These are phyloP conservation scores for Zygoascus bituminiphila DNA, from an alignment of 805 yeast genomes.

Conservation along the genomic window DNA sequence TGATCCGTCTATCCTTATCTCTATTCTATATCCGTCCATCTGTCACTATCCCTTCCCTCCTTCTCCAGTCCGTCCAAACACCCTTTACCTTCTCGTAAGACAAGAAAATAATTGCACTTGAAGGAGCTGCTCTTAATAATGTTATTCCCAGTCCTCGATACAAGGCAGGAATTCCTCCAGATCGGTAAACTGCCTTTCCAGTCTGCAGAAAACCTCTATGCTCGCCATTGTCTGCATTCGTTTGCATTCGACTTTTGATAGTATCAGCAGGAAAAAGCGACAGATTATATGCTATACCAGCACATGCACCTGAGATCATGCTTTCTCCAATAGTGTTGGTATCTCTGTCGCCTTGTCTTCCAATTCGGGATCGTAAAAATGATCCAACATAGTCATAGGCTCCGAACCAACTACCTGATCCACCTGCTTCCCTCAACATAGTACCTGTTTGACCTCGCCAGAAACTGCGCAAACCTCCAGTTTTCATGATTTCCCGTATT, in stretches of 20 bases:
- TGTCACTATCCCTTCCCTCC: too few relatives aligned
- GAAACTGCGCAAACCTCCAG: slow-evolving; percentile 60
- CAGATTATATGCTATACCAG: slow-evolving; percentile 76
- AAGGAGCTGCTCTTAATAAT: slow-evolving; percentile 72
- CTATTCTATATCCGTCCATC: background rate
- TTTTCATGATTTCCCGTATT: slow-evolving; percentile 34
- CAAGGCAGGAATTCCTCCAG: slow-evolving; percentile 61
- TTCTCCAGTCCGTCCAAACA: background rate
- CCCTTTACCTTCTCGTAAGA: slow-evolving; percentile 47
- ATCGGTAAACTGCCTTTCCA: slow-evolving; percentile 33
- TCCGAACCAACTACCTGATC: slow-evolving; percentile 93
- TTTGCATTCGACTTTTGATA: slow-evolving; percentile 78
- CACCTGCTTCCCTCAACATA: slow-evolving; percentile 72
- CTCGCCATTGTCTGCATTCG: slow-evolving; percentile 32
- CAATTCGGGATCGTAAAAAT: slow-evolving; percentile 2
- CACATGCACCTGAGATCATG: slow-evolving; percentile 72
- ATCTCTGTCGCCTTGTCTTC: background rate
- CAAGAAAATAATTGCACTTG: slow-evolving; percentile 80
- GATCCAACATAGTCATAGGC: slow-evolving; percentile 54
- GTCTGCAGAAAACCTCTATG: slow-evolving; percentile 31
- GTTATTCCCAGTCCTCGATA: slow-evolving; percentile 85
- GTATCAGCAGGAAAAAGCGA: slow-evolving; percentile 87
- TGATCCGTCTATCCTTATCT: background rate
- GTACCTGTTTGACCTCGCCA: slow-evolving; percentile 89
- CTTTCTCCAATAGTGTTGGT: slow-evolving; percentile 39